phyloP scores from a whole-genome alignment of 768 basidiomycete genomes.

The Tephrocybe sp. region DNA sequence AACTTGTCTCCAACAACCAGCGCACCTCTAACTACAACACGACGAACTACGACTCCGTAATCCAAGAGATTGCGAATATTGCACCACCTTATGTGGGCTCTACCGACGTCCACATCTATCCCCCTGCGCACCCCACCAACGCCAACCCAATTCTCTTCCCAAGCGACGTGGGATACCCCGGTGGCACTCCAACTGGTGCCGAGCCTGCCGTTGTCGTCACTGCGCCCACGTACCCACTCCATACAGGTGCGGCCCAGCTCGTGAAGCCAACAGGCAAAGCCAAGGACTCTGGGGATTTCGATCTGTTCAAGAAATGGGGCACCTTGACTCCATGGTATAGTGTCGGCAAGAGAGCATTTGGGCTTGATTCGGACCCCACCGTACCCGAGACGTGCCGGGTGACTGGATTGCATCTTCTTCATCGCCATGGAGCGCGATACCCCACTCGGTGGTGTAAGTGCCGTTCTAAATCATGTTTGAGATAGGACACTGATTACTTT shows the following conservation, averaged over 20 bases:
- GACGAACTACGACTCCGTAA: constrained; percentile 1
- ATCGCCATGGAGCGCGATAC: constrained; percentile 79
- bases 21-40: constrained; percentile 30
- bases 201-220: constrained; percentile 72
- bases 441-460: constrained; percentile 63
- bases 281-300: constrained; percentile 39
- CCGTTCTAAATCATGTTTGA: neutral
- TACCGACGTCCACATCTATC: constrained; percentile 64
- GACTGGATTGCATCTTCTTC: constrained; percentile 75
- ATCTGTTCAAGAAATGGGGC: constrained; percentile 78
- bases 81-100: constrained; percentile 74
- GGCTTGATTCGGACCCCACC: constrained; percentile 67
- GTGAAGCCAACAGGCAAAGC: constrained; percentile 39
- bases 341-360: constrained; percentile 61
- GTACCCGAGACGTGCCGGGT: constrained; percentile 68
- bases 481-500: constrained; percentile 1
- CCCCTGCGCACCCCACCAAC: constrained; percentile 74
- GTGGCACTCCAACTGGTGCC: constrained; percentile 76
- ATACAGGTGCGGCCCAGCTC: constrained; percentile 66
- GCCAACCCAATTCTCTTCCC: constrained; percentile 72
- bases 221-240: constrained; percentile 75
- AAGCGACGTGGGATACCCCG: constrained; percentile 71
- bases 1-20: constrained; percentile 44
- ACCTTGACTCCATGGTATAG: constrained; percentile 88
- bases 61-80: constrained; percentile 20